Percentiles rank a stretch among this genome's conserved stretches.
Conservation (phyloP, 75 land plant genomes). For the Ceratopteris richardii region DNA sequence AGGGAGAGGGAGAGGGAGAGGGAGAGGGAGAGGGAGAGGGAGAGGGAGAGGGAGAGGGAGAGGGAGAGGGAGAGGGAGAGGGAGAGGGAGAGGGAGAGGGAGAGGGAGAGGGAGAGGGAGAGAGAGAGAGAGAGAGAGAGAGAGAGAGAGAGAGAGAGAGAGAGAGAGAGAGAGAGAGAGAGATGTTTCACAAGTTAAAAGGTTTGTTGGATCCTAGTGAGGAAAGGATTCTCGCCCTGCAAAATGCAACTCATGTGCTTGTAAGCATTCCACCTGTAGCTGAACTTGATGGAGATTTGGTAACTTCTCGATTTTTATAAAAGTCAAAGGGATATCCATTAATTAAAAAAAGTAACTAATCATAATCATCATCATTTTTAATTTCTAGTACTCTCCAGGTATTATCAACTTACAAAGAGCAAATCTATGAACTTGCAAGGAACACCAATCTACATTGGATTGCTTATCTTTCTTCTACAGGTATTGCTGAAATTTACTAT, state of each 20-base stretch:
- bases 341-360: no score
- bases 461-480: constrained; percentile 63
- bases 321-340: no score
- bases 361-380: background rate
- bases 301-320: constrained; percentile 15
- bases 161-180: background rate
- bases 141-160: no score
- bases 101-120: no score
- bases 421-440: constrained; percentile 13
- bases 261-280: constrained; percentile 52
- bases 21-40: no score
- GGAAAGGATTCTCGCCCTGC: constrained; percentile 20
- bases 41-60: no score
- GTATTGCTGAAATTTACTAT: constrained; percentile 19
- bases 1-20: no score
- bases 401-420: constrained; percentile 27
- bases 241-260: constrained; percentile 42
- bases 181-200: no score
- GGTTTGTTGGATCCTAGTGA: constrained; percentile 20
- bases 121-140: no score
- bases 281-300: constrained; percentile 53
- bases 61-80: no score
- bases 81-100: no score
- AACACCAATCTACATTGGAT: constrained; percentile 48
- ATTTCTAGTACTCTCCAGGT: constrained; percentile 21